A percentile compares a stretch with the other conserved stretches of the same genome.
These are phyloP conservation scores for Helenozyma baotianmanensis DNA, from an alignment of 805 yeast species.

Conservation along the genomic window DNA sequence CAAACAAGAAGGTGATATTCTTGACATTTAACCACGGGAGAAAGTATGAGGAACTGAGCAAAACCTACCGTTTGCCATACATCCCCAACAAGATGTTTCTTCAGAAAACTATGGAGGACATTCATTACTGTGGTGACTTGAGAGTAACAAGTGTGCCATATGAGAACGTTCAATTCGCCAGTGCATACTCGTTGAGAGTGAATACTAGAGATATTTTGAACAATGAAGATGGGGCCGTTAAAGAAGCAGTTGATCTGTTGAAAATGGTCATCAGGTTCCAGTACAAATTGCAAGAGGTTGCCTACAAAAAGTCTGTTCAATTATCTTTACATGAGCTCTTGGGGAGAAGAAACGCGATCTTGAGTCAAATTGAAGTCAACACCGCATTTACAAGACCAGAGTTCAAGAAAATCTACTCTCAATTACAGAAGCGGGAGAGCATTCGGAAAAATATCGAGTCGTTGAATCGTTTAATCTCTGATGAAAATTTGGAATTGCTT, in stretches of 20 bases:
- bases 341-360: constrained; percentile 31
- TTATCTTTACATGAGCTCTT: constrained; percentile 34
- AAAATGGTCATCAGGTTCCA: constrained; percentile 32
- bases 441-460: constrained; percentile 49
- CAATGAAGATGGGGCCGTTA: constrained; percentile 31
- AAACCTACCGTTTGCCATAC: constrained; percentile 30
- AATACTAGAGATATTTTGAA: constrained; percentile 31
- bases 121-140: constrained; percentile 31
- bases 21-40: constrained; percentile 45
- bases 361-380: constrained; percentile 23
- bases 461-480: constrained; percentile 64
- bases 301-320: constrained; percentile 31
- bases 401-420: constrained; percentile 42
- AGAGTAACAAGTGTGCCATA: constrained; percentile 38
- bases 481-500: constrained; percentile 80
- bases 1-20: constrained; percentile 29
- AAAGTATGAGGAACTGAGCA: constrained; percentile 20
- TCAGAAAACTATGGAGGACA: constrained; percentile 28
- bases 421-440: constrained; percentile 41
- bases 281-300: constrained; percentile 40
- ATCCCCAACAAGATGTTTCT: constrained; percentile 32
- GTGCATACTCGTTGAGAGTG: constrained; percentile 32
- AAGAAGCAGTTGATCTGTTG: constrained; percentile 34
- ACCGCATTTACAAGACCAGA: constrained; percentile 33
- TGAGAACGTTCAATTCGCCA: constrained; percentile 40